These are phyloP conservation scores for Fusarium goolgardi DNA, from an alignment of 2,329 filamentous ascomycete species.

Conservation along the genomic window DNA sequence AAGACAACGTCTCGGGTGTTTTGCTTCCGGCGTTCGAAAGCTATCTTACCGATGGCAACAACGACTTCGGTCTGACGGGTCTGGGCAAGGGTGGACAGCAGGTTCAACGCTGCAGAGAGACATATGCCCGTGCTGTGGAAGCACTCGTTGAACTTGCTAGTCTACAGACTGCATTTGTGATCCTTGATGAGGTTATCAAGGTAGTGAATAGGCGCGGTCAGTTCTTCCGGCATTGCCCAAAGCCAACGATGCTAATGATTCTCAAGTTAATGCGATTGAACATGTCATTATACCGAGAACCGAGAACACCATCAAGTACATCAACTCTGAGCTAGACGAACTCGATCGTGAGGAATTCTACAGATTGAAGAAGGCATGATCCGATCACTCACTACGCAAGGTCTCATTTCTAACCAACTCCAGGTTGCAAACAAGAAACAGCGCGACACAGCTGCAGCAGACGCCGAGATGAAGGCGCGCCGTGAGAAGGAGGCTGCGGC, in stretches of 20 bases:
- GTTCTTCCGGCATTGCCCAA: not conserved
- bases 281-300: constrained; percentile 97
- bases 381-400: not conserved
- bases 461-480: constrained; percentile 81
- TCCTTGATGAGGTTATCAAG: constrained; percentile 98
- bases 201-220: constrained; percentile 94
- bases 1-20: constrained; percentile 98
- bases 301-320: constrained; percentile 99
- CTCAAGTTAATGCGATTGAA: constrained; percentile 89
- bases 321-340: constrained; percentile 98
- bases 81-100: constrained; percentile 97
- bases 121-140: constrained; percentile 94
- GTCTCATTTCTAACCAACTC: constrained; percentile 14
- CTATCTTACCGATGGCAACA: constrained; percentile 87
- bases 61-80: constrained; percentile 95
- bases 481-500: constrained; percentile 62
- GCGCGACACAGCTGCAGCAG: constrained; percentile 76
- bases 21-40: constrained; percentile 94
- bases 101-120: constrained; percentile 93
- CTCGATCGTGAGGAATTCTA: constrained; percentile 98
- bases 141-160: constrained; percentile 94
- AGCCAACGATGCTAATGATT: constrained; percentile 7
- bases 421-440: constrained; percentile 84
- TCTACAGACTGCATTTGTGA: constrained; percentile 96
- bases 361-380: constrained; percentile 81